Evolutionary conservation across 768 basidiomycete genomes (phyloP).

Genomic region (Tulasnella sp.): DNA sequence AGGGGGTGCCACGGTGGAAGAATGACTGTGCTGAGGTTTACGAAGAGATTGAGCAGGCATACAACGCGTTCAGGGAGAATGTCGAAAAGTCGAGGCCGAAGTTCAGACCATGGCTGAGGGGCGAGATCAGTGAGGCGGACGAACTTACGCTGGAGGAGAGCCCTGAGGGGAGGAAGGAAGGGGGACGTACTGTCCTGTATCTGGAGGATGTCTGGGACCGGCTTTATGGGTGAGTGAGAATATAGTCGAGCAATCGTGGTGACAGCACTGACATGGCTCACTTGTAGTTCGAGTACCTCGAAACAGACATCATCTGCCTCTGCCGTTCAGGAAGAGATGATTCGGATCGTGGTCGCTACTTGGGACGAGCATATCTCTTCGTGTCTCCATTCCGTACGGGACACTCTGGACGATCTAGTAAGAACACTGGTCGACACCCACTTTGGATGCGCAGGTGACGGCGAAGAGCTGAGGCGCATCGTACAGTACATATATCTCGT

Average conservation of each 20-base stretch:
- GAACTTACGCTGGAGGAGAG: not conserved
- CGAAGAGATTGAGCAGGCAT: conserved; percentile 7
- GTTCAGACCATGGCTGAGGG: conserved; percentile 7
- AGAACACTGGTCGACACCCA: conserved; percentile 6
- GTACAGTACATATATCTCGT: not conserved
- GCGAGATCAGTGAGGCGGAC: not conserved
- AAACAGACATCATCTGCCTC: not conserved
- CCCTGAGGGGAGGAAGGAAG: not conserved
- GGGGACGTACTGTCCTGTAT: not conserved
- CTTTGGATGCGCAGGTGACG: conserved; percentile 9
- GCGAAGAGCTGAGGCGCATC: conserved; percentile 4
- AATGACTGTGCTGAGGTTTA: conserved; percentile 5
- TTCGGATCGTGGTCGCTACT: conserved; percentile 1
- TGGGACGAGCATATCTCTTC: not conserved
- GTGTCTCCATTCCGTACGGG: conserved; percentile 2
- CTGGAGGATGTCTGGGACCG: conserved; percentile 4
- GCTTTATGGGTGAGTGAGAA: not conserved
- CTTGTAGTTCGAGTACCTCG: not conserved
- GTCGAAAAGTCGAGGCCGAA: conserved; percentile 2
- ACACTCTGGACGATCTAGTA: conserved; percentile 1
- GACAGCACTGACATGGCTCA: not conserved
- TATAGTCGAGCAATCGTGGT: not conserved
- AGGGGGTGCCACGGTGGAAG: conserved; percentile 2
- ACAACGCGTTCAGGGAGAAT: not conserved
- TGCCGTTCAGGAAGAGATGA: conserved; percentile 5